Evolutionary conservation across 306 rosid genomes (phyloP), one percentile per base, ranked within the genome.

Genomic region (Notholithocarpus densiflorus): DNA sequence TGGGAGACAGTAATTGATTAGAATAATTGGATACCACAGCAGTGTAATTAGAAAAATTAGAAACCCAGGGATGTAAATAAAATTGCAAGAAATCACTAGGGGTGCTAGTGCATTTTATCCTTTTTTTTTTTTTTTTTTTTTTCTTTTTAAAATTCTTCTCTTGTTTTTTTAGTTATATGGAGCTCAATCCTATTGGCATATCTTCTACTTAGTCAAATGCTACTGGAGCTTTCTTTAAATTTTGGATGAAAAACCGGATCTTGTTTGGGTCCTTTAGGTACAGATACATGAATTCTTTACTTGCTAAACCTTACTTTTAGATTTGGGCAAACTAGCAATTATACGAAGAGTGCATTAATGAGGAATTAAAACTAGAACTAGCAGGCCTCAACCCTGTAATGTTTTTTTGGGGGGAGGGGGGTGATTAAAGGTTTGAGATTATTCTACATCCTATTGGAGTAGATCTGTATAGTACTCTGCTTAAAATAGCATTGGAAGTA

Each of bases 151-250:
- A 27, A 19, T 13, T 57, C 27, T 24, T 34, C 14, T 21, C 45
- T 13, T 6, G n/a, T 15, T 52, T 52, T 52, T 57, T 56, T 7
- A 51, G 53, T 60, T 15, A 66, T 65, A 71, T 37, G 32, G 65
- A 34, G n/a, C 56, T 60, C 82, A 70, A 27, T 66, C 75, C 76
- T 69, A 20, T 53, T 66, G 55, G 5, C 43, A 18, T 26, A 13
- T 77, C 56, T 79, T 73, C 73, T 70, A 69, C 78, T 69, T 56
- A 27, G 79, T 51, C 52, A 71, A 57, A 54, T 29, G 56, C 68
- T 60, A 74, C 19, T 81, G 68, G 81, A 76, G 11, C 23, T 73
- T 72, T 78, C 27, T 75, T 65, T 26, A 32, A 32, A 66, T 66
- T 66, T 66, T 48, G 53, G 5, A 56, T 53, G 71, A 59, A 51